Conservation (phyloP, 805 yeast species). For the Pichia californica region DNA sequence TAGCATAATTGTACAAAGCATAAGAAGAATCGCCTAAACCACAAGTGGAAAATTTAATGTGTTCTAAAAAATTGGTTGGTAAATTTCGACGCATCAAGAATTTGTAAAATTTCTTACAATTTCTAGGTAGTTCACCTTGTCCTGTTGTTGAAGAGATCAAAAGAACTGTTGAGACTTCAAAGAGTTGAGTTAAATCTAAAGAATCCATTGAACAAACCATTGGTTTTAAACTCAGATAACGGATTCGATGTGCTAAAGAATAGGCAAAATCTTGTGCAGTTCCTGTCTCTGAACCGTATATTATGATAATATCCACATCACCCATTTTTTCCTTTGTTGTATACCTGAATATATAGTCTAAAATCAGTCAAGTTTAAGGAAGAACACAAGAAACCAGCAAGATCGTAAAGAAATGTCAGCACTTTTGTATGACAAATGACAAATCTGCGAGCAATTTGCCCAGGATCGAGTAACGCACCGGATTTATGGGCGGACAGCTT, state of each 20-base stretch:
- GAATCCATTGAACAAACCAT: constrained; percentile 51
- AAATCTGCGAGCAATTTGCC: no score
- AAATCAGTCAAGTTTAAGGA: no score
- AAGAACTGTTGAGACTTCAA: constrained; percentile 35
- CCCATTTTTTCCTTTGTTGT: no score
- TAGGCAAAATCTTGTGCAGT: constrained; percentile 82
- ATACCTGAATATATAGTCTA: no score
- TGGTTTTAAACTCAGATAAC: constrained; percentile 46
- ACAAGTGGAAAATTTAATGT: constrained; percentile 61
- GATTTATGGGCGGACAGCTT: no score
- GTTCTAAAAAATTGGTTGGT: constrained; percentile 51
- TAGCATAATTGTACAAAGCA: constrained; percentile 83
- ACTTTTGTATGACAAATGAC: no score
- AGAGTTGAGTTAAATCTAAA: constrained; percentile 47
- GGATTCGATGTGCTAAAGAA: constrained; percentile 48
- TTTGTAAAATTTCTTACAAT: constrained; percentile 68
- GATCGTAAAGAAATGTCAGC: no score
- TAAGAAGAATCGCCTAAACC: constrained; percentile 95
- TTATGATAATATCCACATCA: constrained; percentile 29
- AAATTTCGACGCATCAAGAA: constrained; percentile 63
- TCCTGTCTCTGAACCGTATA: constrained; percentile 93
- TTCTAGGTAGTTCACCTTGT: constrained; percentile 87
- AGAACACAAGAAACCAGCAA: no score
- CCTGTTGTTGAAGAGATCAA: constrained; percentile 78
- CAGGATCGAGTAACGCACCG: no score